Percentiles rank a stretch among this genome's conserved stretches.
These are phyloP conservation scores for Closterium sp. DNA, from an alignment of 139 green algal species.

Conservation along the genomic window DNA sequence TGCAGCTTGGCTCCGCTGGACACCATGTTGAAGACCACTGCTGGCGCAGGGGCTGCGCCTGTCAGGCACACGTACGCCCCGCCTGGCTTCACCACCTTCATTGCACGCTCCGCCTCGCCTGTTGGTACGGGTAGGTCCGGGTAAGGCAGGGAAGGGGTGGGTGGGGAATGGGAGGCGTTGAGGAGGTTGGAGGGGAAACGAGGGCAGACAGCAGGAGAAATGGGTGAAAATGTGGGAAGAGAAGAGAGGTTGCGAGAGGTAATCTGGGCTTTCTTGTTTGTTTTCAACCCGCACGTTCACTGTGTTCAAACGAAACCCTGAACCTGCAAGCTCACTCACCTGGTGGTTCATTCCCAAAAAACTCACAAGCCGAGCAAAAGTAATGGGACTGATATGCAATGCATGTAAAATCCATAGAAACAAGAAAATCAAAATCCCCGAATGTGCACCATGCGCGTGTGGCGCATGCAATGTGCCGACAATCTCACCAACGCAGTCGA, in stretches of 20 bases:
- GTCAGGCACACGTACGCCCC: slow-evolving; percentile 2
- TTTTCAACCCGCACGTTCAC: background rate
- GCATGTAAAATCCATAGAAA: no score
- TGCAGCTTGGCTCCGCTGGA: slow-evolving; percentile 10
- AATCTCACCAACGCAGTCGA: slow-evolving; percentile 24
- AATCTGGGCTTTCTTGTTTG: background rate
- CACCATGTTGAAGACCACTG: background rate
- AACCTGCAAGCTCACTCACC: background rate
- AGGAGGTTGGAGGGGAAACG: no score
- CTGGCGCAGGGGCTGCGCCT: background rate
- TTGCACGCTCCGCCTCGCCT: background rate
- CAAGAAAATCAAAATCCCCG: background rate
- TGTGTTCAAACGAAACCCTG: background rate
- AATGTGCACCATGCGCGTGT: background rate
- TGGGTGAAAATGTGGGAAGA: background rate
- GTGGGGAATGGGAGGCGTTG: background rate
- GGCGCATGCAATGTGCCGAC: background rate
- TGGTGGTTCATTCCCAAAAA: no score
- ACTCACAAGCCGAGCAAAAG: background rate
- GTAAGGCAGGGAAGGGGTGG: background rate
- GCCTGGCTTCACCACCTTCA: background rate
- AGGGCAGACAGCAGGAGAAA: background rate
- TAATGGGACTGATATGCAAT: no score
- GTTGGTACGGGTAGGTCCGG: background rate
- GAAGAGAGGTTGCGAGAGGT: background rate